phyloP scores from a whole-genome alignment of 2,329 filamentous ascomycete species.

The Neonectria faginata region DNA sequence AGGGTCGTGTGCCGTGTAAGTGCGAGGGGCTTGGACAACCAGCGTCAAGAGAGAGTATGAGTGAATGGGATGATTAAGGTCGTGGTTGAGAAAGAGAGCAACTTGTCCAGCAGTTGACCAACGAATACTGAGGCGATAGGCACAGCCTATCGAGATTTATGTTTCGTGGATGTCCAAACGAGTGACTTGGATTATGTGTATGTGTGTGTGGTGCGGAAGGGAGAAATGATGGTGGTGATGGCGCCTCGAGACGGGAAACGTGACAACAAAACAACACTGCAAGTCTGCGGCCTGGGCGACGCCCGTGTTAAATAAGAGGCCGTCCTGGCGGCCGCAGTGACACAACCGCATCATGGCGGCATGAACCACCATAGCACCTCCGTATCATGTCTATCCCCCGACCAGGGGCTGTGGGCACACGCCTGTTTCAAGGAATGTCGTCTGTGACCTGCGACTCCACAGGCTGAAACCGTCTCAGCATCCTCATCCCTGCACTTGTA shows the following conservation, averaged over 20 bases:
- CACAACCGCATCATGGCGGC: conserved; percentile 12
- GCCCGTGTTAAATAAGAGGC: conserved; percentile 31
- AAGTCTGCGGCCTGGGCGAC: conserved; percentile 10
- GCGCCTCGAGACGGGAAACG: conserved; percentile 12
- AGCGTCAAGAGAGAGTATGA: neutral
- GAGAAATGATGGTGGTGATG: conserved; percentile 19
- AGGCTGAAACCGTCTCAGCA: conserved; percentile 39
- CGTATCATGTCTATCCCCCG: conserved; percentile 36
- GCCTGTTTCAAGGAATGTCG: conserved; percentile 39
- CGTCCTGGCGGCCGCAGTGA: conserved; percentile 7
- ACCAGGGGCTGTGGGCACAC: conserved; percentile 36
- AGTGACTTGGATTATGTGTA: conserved; percentile 23
- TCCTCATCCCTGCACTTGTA: neutral
- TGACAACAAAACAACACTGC: conserved; percentile 12
- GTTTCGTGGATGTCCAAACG: conserved; percentile 24
- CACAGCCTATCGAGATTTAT: conserved; percentile 38
- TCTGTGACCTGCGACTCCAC: conserved; percentile 32
- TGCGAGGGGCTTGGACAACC: neutral
- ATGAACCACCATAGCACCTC: conserved; percentile 27
- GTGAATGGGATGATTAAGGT: neutral
- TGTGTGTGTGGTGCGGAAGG: conserved; percentile 27
- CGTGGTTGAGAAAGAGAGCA: conserved; percentile 17
- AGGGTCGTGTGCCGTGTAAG: neutral
- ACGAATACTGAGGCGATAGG: conserved; percentile 33
- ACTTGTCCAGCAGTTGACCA: conserved; percentile 44